Percentiles rank a stretch among this genome's conserved stretches.
Evolutionary conservation across 352 stramenopile species (phyloP).

Genomic region (Phytopythium sindhum): DNA sequence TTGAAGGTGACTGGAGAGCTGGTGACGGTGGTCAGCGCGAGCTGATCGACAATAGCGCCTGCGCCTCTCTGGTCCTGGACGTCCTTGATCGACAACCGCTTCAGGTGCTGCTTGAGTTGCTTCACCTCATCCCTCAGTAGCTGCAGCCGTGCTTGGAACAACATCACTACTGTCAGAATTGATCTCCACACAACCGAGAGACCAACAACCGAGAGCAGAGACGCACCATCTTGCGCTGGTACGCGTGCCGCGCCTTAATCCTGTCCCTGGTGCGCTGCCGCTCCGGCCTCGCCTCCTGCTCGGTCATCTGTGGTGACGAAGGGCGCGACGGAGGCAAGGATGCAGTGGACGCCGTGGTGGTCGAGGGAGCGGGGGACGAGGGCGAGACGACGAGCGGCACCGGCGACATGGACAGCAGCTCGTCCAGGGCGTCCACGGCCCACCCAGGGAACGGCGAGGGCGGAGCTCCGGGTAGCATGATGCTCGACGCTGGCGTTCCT

Average conservation of each 20-base stretch:
- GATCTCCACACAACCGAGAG: no score
- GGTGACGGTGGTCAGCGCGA: background rate
- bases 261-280: constrained; percentile 13
- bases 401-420: background rate
- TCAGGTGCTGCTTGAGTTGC: background rate
- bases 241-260: constrained; percentile 24
- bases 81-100: background rate
- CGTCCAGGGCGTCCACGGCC: background rate
- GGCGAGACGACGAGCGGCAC: no score
- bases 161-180: background rate
- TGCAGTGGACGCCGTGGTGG: no score
- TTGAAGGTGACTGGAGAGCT: background rate
- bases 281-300: background rate
- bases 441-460: background rate
- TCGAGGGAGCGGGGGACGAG: no score
- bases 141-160: background rate
- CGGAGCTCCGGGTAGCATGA: background rate
- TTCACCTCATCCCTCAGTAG: background rate
- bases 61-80: background rate
- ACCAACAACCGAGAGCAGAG: no score
- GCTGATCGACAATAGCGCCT: background rate
- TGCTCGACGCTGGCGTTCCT: no score
- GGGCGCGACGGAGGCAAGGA: no score
- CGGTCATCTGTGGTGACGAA: background rate
- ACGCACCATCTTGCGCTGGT: constrained; percentile 27